Conservation (phyloP, 441 rosid species). For the Populus trichocarpa region DNA sequence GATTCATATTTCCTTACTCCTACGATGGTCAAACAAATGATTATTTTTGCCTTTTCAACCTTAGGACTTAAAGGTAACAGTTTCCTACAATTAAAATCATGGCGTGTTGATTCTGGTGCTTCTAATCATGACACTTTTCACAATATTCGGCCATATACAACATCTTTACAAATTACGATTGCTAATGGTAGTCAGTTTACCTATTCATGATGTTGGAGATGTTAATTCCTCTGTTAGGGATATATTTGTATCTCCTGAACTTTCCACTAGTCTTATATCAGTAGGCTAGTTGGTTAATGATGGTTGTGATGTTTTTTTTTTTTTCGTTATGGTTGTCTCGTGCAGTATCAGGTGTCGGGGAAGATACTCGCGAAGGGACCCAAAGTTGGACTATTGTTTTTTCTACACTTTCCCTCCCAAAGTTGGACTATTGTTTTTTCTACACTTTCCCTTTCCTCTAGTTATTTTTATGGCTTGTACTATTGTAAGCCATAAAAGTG, state of each 20-base stretch:
- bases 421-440: neutral
- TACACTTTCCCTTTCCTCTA: neutral
- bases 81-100: neutral
- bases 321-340: too few relatives aligned
- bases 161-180: too few relatives aligned
- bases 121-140: neutral
- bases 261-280: too few relatives aligned
- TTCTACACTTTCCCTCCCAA: neutral
- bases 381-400: neutral
- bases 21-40: neutral
- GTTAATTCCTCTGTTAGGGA: too few relatives aligned
- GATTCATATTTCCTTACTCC: neutral
- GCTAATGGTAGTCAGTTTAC: too few relatives aligned
- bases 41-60: neutral
- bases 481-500: too few relatives aligned
- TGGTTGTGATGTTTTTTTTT: neutral
- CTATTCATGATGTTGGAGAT: too few relatives aligned
- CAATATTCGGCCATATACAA: too few relatives aligned
- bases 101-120: neutral
- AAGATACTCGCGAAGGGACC: too few relatives aligned
- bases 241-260: too few relatives aligned
- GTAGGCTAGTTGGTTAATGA: neutral
- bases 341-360: too few relatives aligned
- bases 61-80: neutral
- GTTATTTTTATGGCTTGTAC: neutral